Evolutionary conservation across 176 grass and related monocot genomes (phyloP).

Genomic region (Aegilops tauschii): DNA sequence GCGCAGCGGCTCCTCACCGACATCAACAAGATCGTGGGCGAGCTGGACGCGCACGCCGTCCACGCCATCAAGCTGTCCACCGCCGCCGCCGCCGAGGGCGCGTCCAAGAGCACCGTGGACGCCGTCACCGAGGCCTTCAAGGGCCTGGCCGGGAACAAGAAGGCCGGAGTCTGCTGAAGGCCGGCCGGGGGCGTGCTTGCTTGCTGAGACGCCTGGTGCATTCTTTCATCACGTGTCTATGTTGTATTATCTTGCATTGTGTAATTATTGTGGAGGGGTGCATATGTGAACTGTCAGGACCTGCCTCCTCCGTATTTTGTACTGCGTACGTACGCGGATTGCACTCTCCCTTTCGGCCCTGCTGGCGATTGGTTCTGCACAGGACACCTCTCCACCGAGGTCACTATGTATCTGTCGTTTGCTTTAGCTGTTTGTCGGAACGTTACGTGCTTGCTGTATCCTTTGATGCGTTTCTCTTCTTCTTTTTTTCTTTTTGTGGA

Average conservation of each 20-base stretch:
- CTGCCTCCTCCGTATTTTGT: not conserved
- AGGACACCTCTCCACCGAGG: too few relatives aligned
- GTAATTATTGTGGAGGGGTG: not conserved
- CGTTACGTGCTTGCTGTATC: too few relatives aligned
- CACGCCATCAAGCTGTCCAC: conserved; percentile 11
- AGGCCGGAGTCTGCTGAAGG: conserved; percentile 45
- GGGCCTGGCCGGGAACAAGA: conserved; percentile 30
- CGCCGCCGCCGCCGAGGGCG: not conserved
- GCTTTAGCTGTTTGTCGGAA: too few relatives aligned
- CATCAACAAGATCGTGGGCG: conserved; percentile 46
- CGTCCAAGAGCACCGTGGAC: not conserved
- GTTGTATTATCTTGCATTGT: not conserved
- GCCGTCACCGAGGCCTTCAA: conserved; percentile 39
- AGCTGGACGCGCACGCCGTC: conserved; percentile 41
- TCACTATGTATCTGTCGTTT: too few relatives aligned
- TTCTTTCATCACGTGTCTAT: not conserved
- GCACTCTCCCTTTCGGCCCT: not conserved
- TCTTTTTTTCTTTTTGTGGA: too few relatives aligned
- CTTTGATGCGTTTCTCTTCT: too few relatives aligned
- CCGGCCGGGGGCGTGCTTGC: not conserved
- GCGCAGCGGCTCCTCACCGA: conserved; percentile 54
- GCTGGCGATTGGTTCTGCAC: not conserved
- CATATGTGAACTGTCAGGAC: not conserved
- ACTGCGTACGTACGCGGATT: not conserved
- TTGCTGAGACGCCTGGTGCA: not conserved